Conservation (phyloP, 495 filamentous ascomycete genomes). For the Aspergillus conjunctus region DNA sequence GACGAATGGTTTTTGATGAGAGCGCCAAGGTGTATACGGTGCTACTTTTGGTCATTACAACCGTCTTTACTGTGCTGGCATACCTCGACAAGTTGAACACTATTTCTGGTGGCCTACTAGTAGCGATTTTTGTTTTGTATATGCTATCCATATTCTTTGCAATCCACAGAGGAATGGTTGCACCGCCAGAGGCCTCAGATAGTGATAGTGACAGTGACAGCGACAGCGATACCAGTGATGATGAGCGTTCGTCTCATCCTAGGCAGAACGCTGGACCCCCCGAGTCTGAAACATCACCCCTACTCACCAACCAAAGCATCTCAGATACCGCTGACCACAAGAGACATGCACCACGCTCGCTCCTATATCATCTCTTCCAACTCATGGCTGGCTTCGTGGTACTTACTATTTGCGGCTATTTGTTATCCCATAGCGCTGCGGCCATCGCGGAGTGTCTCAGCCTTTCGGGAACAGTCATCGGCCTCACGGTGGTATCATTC, state of each 20-base stretch:
- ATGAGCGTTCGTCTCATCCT: neutral
- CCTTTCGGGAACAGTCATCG: constrained; percentile 51
- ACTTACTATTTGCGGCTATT: constrained; percentile 51
- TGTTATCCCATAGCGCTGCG: constrained; percentile 46
- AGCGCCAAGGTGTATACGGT: neutral
- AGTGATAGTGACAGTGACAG: constrained; percentile 33
- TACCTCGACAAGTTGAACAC: neutral
- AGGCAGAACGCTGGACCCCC: neutral
- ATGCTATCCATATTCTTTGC: constrained; percentile 46
- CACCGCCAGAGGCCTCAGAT: constrained; percentile 42
- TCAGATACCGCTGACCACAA: neutral
- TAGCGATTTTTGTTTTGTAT: constrained; percentile 46
- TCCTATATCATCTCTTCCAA: neutral
- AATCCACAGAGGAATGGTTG: constrained; percentile 48
- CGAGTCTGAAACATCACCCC: neutral
- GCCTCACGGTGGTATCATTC: constrained; percentile 55
- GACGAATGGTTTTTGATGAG: constrained; percentile 4
- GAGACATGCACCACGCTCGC: neutral
- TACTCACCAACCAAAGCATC: neutral
- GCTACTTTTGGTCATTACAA: neutral
- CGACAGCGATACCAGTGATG: constrained; percentile 1
- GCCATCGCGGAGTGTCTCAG: constrained; percentile 40
- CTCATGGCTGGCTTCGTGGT: constrained; percentile 12
- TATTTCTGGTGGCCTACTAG: neutral
- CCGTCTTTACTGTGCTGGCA: neutral